These are phyloP conservation scores for Fusarium setosum DNA, from an alignment of 2,329 filamentous ascomycete species.

Conservation along the genomic window DNA sequence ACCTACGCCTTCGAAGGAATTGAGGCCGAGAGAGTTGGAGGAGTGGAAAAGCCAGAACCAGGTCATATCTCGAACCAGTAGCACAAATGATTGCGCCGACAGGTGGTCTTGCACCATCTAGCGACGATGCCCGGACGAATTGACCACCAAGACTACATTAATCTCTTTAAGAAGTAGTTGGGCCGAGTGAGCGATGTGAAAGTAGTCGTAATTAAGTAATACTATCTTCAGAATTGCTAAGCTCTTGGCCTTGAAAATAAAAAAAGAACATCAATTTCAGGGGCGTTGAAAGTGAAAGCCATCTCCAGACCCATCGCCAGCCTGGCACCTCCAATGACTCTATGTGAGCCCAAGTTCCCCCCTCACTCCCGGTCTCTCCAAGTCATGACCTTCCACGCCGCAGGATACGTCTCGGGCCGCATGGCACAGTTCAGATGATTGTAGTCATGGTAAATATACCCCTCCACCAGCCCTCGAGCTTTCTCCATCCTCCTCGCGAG, in stretches of 20 bases:
- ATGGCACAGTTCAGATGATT: neutral
- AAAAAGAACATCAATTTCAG: too few relatives aligned
- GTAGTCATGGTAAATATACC: neutral
- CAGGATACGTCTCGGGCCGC: neutral
- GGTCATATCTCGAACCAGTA: conserved; percentile 8
- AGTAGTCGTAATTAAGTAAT: too few relatives aligned
- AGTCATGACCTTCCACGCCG: neutral
- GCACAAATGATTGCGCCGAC: conserved; percentile 16
- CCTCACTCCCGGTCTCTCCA: neutral
- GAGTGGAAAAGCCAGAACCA: conserved; percentile 7
- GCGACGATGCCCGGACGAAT: conserved; percentile 1
- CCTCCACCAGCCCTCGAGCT: neutral
- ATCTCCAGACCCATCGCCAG: too few relatives aligned
- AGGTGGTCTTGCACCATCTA: neutral
- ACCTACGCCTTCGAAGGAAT: conserved; percentile 1
- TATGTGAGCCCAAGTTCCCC: too few relatives aligned
- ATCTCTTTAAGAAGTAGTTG: too few relatives aligned
- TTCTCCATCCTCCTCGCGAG: neutral
- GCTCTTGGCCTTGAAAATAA: too few relatives aligned
- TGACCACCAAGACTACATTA: too few relatives aligned
- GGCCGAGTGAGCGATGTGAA: too few relatives aligned
- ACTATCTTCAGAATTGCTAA: too few relatives aligned
- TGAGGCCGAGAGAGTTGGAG: conserved; percentile 13
- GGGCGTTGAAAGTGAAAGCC: too few relatives aligned
- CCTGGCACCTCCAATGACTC: too few relatives aligned